Base-by-base conservation (phyloP, 1,284 basidiomycete genomes). In the Afroboletus lepidellus region DNA sequence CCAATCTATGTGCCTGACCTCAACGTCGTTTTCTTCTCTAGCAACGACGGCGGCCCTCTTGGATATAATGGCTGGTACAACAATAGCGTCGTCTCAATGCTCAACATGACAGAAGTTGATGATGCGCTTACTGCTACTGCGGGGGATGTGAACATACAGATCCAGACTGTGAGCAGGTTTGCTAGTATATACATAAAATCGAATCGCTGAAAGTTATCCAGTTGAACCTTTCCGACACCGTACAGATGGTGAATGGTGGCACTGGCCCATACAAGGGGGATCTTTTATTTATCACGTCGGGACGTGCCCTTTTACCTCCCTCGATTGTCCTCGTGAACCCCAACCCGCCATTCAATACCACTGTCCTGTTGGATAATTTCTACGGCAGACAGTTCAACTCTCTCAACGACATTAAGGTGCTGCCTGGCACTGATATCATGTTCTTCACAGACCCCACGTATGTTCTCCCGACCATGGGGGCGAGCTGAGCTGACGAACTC, bases 341-440 rank as follows among this genome's bases (percentile, higher is more conserved):
- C 0, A 57, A 59, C 1, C 60, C 79, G 12, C 89, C 89, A 0
- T 75, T 80, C 66, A 84, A 86, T 50, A 69, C 76, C 7, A 84
- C 83, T 18, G 78, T 86, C 38, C 61, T 87, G 15, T 63, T 88
- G 50, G 82, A 89, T 71, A 90, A 86, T 69, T 85, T 75, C 64
- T 86, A 79, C 60, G 90, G 90, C 3, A 74, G 87, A 9, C 88
- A 91, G 61, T 92, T 92, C 72, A 90, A 88, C 70, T 87, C 87
- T 1, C 69, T 91, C 11, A 92, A 93, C 65, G 90, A 93, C 62
- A 72, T 87, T 53, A 89, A 86, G 61, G 73, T 91, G 5, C 85
- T 90, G 54, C n/a, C n/a, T n/a, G n/a, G n/a, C n/a, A n/a, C n/a
- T 16, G 79, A 77, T 43, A 64, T 89, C 12, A 15, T 66, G 1